A percentile compares a stretch with the other conserved stretches of the same genome.
phyloP scores from a whole-genome alignment of 345 rosid species.

The Lenwebbia sp. region DNA sequence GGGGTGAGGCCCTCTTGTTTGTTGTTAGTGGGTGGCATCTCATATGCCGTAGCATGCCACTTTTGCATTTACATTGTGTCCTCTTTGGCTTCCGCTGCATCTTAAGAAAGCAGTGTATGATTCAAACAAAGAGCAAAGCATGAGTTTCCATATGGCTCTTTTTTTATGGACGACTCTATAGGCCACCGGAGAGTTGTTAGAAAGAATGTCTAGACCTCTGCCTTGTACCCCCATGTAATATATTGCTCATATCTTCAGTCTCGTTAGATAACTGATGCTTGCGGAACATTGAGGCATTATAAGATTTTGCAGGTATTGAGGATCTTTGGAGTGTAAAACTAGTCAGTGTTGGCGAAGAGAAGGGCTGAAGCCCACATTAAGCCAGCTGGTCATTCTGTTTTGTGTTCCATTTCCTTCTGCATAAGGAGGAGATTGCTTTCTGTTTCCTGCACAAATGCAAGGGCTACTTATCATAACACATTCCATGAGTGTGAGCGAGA shows the following conservation, averaged over 20 bases:
- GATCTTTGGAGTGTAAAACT: neutral
- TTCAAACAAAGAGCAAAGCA: neutral
- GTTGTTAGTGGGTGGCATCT: neutral
- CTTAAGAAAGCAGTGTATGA: neutral
- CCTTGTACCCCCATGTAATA: neutral
- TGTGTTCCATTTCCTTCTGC: neutral
- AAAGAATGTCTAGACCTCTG: neutral
- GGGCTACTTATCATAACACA: neutral
- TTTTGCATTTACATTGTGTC: neutral
- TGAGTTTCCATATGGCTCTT: neutral
- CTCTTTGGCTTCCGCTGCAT: neutral
- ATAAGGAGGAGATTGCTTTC: neutral
- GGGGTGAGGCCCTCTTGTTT: neutral
- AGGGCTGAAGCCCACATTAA: neutral
- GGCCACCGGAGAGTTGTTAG: no score
- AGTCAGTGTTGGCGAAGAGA: neutral
- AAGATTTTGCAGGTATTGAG: neutral
- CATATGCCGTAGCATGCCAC: neutral
- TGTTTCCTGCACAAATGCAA: neutral
- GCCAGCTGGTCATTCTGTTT: neutral
- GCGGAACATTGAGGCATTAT: neutral
- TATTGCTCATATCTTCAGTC: neutral
- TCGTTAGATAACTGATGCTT: neutral
- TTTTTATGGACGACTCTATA: neutral
- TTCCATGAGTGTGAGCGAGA: neutral